A percentile compares a stretch with the other conserved stretches of the same genome.
phyloP scores from a whole-genome alignment of 106 monocot genomes.

The Allium cepa region DNA sequence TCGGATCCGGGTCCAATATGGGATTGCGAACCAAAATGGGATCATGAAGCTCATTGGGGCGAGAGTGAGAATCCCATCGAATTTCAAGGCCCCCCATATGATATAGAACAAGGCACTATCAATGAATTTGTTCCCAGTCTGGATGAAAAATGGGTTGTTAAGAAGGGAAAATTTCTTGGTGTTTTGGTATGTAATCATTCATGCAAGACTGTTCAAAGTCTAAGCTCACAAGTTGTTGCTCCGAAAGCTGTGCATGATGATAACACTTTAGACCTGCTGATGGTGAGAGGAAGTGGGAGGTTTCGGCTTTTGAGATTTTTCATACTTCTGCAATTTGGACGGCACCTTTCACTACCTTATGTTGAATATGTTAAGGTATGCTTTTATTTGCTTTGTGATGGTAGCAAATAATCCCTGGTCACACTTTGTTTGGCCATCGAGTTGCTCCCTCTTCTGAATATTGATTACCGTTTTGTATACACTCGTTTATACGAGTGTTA shows the following conservation, averaged over 20 bases:
- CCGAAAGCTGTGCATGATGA: constrained; percentile 88
- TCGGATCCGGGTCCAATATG: constrained; percentile 74
- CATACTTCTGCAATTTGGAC: constrained; percentile 56
- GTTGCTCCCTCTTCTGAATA: too few relatives aligned
- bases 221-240: constrained; percentile 78
- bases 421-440: too few relatives aligned
- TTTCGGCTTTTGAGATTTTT: constrained; percentile 70
- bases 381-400: too few relatives aligned
- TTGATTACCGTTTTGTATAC: too few relatives aligned
- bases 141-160: constrained; percentile 71
- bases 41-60: constrained; percentile 48
- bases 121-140: constrained; percentile 31
- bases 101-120: constrained; percentile 22
- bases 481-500: too few relatives aligned
- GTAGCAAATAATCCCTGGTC: too few relatives aligned
- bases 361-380: constrained; percentile 97
- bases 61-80: constrained; percentile 38
- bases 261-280: constrained; percentile 60
- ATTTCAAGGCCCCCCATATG: constrained; percentile 22
- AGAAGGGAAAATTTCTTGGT: constrained; percentile 80
- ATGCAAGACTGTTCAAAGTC: constrained; percentile 87
- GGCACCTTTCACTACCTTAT: constrained; percentile 77
- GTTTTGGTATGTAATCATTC: constrained; percentile 86
- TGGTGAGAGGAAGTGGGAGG: constrained; percentile 82
- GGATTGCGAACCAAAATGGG: constrained; percentile 70